Evolutionary conservation across 2,329 filamentous ascomycete species (phyloP).

Genomic region (Claviceps maximensis): DNA sequence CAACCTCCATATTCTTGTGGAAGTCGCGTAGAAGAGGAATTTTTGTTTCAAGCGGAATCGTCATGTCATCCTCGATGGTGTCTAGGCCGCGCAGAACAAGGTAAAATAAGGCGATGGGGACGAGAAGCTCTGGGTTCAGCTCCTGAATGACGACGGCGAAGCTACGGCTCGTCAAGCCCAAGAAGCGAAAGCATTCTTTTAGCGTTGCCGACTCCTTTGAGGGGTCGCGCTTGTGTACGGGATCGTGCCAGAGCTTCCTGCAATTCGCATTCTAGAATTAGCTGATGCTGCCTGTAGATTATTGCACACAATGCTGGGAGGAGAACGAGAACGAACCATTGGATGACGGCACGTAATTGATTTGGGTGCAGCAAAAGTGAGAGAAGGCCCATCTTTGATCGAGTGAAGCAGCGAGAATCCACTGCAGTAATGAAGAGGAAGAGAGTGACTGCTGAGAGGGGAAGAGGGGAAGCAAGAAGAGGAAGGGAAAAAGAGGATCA

Average conservation of each 20-base stretch:
- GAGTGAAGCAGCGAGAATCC: background rate
- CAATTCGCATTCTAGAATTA: background rate
- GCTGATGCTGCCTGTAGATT: background rate
- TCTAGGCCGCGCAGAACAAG: constrained; percentile 82
- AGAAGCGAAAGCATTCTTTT: constrained; percentile 71
- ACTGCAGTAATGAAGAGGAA: background rate
- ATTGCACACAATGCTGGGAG: background rate
- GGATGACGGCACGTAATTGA: constrained; percentile 69
- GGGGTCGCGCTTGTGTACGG: constrained; percentile 72
- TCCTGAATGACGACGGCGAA: constrained; percentile 92
- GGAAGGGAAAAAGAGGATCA: background rate
- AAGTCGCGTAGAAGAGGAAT: constrained; percentile 78
- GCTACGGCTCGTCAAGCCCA: constrained; percentile 81
- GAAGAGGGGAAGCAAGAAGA: background rate
- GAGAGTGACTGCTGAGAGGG: background rate
- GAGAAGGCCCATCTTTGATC: constrained; percentile 45
- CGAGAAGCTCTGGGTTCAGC: constrained; percentile 82
- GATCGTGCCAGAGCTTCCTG: constrained; percentile 95
- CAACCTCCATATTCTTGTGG: constrained; percentile 60
- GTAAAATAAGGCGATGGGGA: constrained; percentile 87
- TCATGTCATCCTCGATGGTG: constrained; percentile 99
- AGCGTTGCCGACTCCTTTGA: constrained; percentile 62
- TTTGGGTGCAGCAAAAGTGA: constrained; percentile 66
- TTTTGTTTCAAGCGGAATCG: constrained; percentile 67
- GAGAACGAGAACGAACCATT: constrained; percentile 50